These are phyloP conservation scores for Chenopodium berlandieri DNA, from an alignment of 148 eudicot species.

Conservation along the genomic window DNA sequence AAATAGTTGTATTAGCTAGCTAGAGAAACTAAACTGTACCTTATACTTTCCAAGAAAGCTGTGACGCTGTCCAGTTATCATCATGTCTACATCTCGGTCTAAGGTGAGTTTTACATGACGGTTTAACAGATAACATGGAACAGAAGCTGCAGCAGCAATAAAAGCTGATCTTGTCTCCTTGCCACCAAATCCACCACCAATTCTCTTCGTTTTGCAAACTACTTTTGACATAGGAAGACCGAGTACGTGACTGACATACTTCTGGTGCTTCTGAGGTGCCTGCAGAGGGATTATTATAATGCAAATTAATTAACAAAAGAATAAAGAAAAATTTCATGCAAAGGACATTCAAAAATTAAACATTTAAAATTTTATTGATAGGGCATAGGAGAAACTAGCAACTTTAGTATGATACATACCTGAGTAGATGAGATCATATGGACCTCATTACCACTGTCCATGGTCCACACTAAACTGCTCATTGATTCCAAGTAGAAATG, in stretches of 20 bases:
- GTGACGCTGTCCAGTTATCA: slow-evolving; percentile 93
- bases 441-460: slow-evolving; percentile 92
- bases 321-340: background rate
- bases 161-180: slow-evolving; percentile 94
- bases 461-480: slow-evolving; percentile 79
- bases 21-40: slow-evolving; percentile 36
- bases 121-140: slow-evolving; percentile 79
- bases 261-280: slow-evolving; percentile 99
- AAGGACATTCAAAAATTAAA: background rate
- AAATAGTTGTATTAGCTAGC: background rate
- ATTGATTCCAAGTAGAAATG: slow-evolving; percentile 93
- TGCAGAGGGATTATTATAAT: slow-evolving; percentile 24
- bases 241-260: slow-evolving; percentile 88
- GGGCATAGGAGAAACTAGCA: background rate
- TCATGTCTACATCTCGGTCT: slow-evolving; percentile 96
- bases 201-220: slow-evolving; percentile 87
- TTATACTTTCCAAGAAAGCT: slow-evolving; percentile 98
- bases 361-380: background rate
- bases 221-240: slow-evolving; percentile 99
- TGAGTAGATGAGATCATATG: slow-evolving; percentile 99
- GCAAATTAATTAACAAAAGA: background rate
- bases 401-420: slow-evolving; percentile 41
- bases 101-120: slow-evolving; percentile 80
- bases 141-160: slow-evolving; percentile 80
- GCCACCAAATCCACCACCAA: slow-evolving; percentile 99